These are phyloP conservation scores for Diaporthe nobilis DNA, from an alignment of 2,329 filamentous ascomycete genomes.

Conservation along the genomic window DNA sequence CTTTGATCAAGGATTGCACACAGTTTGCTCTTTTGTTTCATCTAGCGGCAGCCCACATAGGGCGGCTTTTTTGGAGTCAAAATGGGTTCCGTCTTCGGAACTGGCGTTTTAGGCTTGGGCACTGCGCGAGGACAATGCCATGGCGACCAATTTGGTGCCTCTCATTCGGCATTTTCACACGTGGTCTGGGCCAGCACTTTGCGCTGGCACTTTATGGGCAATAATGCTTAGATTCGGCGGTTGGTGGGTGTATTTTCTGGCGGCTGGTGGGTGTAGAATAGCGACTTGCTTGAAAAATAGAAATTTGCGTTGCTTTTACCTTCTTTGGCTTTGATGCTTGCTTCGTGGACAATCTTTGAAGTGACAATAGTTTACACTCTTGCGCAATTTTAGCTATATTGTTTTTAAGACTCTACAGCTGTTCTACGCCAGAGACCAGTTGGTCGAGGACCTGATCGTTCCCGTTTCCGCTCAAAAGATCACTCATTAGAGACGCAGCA, in stretches of 20 bases:
- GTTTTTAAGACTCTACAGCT: constrained; percentile 54
- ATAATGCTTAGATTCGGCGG: constrained; percentile 6
- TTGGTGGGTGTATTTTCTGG: constrained; percentile 19
- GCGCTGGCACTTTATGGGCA: background rate
- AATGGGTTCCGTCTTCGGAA: constrained; percentile 6
- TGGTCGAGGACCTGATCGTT: constrained; percentile 63
- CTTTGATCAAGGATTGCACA: background rate
- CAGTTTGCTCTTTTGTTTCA: constrained; percentile 7
- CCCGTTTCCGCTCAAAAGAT: constrained; percentile 54
- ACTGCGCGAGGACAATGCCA: background rate
- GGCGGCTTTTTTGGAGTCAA: constrained; percentile 6
- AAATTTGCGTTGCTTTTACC: constrained; percentile 15
- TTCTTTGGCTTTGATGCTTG: background rate
- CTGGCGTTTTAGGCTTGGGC: constrained; percentile 18
- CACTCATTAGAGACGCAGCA: constrained; percentile 57
- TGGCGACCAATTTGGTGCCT: background rate
- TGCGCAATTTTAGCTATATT: background rate
- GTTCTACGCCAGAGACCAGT: constrained; percentile 70
- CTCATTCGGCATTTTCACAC: background rate
- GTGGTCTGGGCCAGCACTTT: background rate
- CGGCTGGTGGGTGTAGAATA: background rate
- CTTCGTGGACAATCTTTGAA: background rate
- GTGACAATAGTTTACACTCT: background rate
- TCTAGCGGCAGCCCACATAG: constrained; percentile 6
- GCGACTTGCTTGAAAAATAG: background rate